Conservation (phyloP, 805 yeast species). For the Metschnikowia noctiluminum region DNA sequence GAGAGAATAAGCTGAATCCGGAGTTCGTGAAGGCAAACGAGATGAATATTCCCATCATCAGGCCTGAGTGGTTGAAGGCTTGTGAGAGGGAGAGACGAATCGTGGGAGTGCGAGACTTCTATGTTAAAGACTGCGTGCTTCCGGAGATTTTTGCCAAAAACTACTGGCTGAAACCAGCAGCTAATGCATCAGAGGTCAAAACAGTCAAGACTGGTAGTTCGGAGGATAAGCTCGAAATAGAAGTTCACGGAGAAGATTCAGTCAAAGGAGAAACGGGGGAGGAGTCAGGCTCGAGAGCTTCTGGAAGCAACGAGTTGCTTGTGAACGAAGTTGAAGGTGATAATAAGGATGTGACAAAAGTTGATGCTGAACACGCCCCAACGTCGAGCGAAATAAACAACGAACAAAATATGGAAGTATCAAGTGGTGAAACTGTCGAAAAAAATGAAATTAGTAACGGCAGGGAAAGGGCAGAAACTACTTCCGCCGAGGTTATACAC, state of each 20-base stretch:
- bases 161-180: constrained; percentile 28
- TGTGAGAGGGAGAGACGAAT: constrained; percentile 86
- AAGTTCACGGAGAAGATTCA: background rate
- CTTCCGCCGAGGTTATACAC: too few relatives aligned
- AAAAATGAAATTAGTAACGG: too few relatives aligned
- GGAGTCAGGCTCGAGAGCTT: too few relatives aligned
- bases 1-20: constrained; percentile 56
- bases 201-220: background rate
- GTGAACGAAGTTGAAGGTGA: too few relatives aligned
- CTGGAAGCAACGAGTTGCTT: too few relatives aligned
- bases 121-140: constrained; percentile 53
- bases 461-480: too few relatives aligned
- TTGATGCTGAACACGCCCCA: too few relatives aligned
- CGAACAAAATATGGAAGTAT: too few relatives aligned
- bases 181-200: background rate
- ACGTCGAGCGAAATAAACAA: too few relatives aligned
- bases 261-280: too few relatives aligned
- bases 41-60: constrained; percentile 84
- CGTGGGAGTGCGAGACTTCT: constrained; percentile 88
- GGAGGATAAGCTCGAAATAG: background rate
- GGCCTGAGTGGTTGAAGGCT: constrained; percentile 97
- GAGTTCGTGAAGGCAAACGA: constrained; percentile 79
- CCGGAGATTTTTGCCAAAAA: constrained; percentile 42
- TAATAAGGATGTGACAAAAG: too few relatives aligned
- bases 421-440: too few relatives aligned